A percentile compares a stretch with the other conserved stretches of the same genome.
These are phyloP conservation scores for Jacaranda copaia DNA, from an alignment of 257 asterid genomes.

Conservation along the genomic window DNA sequence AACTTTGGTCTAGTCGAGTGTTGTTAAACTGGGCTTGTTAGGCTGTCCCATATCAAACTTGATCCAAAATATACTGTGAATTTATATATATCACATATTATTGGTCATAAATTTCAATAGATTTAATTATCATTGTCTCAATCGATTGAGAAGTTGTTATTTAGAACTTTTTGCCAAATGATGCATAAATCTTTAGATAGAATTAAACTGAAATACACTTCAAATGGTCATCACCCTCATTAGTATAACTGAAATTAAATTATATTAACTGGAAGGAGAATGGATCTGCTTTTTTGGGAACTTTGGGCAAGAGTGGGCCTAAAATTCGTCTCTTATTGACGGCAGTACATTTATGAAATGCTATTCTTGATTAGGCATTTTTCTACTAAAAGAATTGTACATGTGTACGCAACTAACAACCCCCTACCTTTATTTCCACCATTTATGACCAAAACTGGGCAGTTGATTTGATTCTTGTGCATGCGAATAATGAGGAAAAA, in stretches of 20 bases:
- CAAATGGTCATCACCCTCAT: too few species aligned
- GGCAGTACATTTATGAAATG: slow-evolving; percentile 12
- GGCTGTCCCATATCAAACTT: too few species aligned
- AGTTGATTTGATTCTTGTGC: slow-evolving; percentile 16
- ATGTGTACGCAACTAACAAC: slow-evolving; percentile 33
- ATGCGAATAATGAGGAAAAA: not conserved
- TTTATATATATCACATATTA: too few species aligned
- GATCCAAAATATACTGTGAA: too few species aligned
- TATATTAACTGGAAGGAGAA: slow-evolving; percentile 13
- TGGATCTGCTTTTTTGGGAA: not conserved
- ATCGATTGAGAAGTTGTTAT: not conserved
- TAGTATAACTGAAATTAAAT: not conserved
- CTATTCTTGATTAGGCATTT: slow-evolving; percentile 27
- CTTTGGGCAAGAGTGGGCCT: slow-evolving; percentile 35
- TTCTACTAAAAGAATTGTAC: not conserved
- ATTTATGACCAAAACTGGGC: slow-evolving; percentile 4
- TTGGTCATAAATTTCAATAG: too few species aligned
- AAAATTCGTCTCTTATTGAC: slow-evolving; percentile 29
- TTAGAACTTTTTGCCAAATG: not conserved
- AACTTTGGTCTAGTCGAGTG: too few species aligned
- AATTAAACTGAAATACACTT: too few species aligned
- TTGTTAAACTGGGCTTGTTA: too few species aligned
- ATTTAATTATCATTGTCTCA: not conserved
- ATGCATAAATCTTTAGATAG: slow-evolving; percentile 1
- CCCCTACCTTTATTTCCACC: slow-evolving; percentile 26